Base-by-base conservation (phyloP, 2,329 filamentous ascomycete species). In the Zymoseptoria pseudotritici region DNA sequence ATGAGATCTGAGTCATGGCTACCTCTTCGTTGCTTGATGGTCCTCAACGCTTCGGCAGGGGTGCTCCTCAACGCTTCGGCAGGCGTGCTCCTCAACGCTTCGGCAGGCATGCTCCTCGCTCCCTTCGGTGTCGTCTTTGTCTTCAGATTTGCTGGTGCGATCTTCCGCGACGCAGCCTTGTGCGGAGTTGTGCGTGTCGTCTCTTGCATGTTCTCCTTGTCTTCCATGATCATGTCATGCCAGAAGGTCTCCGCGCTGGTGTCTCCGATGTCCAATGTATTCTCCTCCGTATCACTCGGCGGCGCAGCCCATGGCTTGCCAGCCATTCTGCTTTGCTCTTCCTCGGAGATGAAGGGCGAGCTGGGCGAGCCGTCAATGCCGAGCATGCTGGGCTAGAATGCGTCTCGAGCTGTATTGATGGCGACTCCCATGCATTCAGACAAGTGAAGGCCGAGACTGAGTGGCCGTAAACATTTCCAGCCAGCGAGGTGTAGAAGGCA, bases 291-390 rank as follows among this genome's bases (percentile, higher is more conserved):
- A 22, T 22, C 21, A 26, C 53, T 53, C 19, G 56, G 58, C 58
- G 63, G 57, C 29, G 57, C 50, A 29, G 64, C 62, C 66, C 67
- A 70, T 63, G 68, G 64, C 64, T 69, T 66, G 65, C 68, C 72
- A 11, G 69, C 58, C 11, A 63, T 65, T 58, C 71, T 64, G 66
- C 67, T 72, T 17, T 65, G 61, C 19, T 76, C 75, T 55, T 80
- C 67, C 57, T 79, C 74, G 50, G 74, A 71, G 19, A 78, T 68
- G 66, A 80, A 81, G 13, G 79, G 79, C 49, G 79, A 81, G 58
- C 77, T 80, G 4, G 76, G 75, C 22, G 73, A 74, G 20, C 67
- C 68, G 63, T 77, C 71, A 20, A 70, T 59, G 26, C 58, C 52
- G 55, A 64, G 26, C 29, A 63, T 61, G 62, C 66, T 65, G 55